A percentile compares a stretch with the other conserved stretches of the same genome.
Conservation (phyloP, 2,329 filamentous ascomycete species). For the Rutstroemia sp. region DNA sequence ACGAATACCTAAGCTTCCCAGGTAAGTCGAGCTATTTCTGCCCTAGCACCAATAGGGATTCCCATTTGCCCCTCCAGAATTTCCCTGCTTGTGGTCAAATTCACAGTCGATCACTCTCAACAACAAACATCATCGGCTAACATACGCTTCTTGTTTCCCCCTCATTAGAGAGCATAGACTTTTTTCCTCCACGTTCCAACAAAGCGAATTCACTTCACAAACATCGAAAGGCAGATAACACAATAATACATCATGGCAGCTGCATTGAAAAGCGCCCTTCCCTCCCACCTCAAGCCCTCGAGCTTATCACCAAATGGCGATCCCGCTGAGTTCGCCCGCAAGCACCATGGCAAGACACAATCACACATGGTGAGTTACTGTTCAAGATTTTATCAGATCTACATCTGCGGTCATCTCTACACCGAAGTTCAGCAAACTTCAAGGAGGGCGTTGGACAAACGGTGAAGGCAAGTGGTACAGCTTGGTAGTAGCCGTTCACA, state of each 20-base stretch:
- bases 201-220: not conserved
- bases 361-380: conserved; percentile 71
- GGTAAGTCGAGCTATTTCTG: too few relatives aligned
- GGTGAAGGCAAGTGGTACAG: not conserved
- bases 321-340: conserved; percentile 44
- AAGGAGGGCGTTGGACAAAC: not conserved
- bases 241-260: conserved; percentile 52
- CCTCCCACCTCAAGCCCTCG: conserved; percentile 65
- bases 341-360: conserved; percentile 78
- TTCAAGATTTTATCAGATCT: not conserved
- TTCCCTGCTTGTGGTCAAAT: conserved; percentile 1
- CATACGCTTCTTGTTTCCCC: not conserved
- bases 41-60: too few relatives aligned
- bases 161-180: not conserved
- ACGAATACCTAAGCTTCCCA: too few relatives aligned
- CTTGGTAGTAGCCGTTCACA: not conserved
- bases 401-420: not conserved
- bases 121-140: conserved; percentile 3
- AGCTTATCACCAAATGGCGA: conserved; percentile 32
- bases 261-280: conserved; percentile 66
- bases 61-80: not conserved
- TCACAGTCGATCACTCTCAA: not conserved
- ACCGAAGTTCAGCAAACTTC: not conserved
- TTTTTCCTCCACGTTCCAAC: not conserved
- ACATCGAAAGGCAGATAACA: not conserved